Percentiles rank a stretch among this genome's conserved stretches.
Evolutionary conservation across 2,329 filamentous ascomycete genomes (phyloP).

Genomic region (Arachnopeziza araneosa): DNA sequence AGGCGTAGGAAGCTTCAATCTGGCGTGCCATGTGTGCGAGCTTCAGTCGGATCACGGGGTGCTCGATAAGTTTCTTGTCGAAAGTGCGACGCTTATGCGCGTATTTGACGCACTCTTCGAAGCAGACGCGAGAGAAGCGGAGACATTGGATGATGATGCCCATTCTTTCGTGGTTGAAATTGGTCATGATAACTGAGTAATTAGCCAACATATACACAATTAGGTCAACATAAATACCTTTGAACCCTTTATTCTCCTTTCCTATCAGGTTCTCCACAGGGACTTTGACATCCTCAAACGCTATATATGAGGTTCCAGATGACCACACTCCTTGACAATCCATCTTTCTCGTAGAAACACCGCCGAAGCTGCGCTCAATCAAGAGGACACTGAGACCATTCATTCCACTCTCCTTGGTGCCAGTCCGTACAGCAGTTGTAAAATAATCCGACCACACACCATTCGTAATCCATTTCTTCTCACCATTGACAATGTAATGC

Average conservation of each 20-base stretch:
- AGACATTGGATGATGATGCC: conserved; percentile 97
- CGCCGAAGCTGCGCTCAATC: conserved; percentile 78
- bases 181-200: conserved; percentile 84
- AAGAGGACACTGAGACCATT: conserved; percentile 86
- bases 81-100: conserved; percentile 96
- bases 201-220: conserved; percentile 5
- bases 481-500: conserved; percentile 98
- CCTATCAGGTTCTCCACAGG: conserved; percentile 98
- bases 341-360: conserved; percentile 91
- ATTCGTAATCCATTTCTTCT: conserved; percentile 99
- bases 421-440: conserved; percentile 87
- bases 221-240: conserved; percentile 44
- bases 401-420: conserved; percentile 71
- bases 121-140: conserved; percentile 93
- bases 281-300: conserved; percentile 98
- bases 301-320: conserved; percentile 92
- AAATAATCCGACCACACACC: conserved; percentile 97
- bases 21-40: conserved; percentile 97
- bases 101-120: conserved; percentile 94
- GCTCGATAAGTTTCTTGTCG: conserved; percentile 92
- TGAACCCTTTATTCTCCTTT: conserved; percentile 97
- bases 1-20: conserved; percentile 94
- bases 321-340: conserved; percentile 98
- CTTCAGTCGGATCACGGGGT: conserved; percentile 96
- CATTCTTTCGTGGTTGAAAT: conserved; percentile 99